These are phyloP conservation scores for Dimargaris cristalligena DNA, from an alignment of 192 early-diverging fungal genomes.

Conservation along the genomic window DNA sequence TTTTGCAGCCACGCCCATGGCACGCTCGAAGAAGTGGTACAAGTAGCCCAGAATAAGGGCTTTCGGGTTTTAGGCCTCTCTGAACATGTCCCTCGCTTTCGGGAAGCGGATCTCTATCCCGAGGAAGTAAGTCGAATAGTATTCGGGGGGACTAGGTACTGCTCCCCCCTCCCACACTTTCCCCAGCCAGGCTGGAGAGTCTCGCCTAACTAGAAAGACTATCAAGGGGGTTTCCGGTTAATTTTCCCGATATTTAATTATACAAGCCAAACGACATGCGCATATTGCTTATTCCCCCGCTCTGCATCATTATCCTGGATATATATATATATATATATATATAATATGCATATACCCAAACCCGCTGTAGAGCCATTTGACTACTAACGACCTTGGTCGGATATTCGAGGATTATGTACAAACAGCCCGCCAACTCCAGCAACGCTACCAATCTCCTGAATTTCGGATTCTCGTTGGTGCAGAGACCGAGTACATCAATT, in stretches of 20 bases:
- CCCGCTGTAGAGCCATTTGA: slow-evolving; percentile 37
- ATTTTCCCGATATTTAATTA: neutral
- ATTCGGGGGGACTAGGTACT: no score
- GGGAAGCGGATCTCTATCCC: slow-evolving; percentile 69
- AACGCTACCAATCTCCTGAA: slow-evolving; percentile 29
- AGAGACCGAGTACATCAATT: slow-evolving; percentile 77
- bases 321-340: neutral
- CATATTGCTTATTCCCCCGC: neutral
- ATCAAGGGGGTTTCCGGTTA: neutral
- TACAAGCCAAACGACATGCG: neutral
- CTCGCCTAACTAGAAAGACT: neutral
- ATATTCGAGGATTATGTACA: slow-evolving; percentile 50
- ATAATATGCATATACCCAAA: neutral
- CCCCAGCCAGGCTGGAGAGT: no score
- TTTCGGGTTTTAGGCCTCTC: slow-evolving; percentile 70
- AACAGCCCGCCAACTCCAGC: slow-evolving; percentile 55
- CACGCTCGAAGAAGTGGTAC: slow-evolving; percentile 61
- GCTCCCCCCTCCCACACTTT: no score
- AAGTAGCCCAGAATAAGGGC: slow-evolving; percentile 46
- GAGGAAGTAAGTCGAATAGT: slow-evolving; percentile 64
- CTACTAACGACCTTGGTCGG: slow-evolving; percentile 36
- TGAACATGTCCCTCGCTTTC: slow-evolving; percentile 82
- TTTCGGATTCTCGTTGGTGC: slow-evolving; percentile 66
- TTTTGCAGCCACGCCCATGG: slow-evolving; percentile 89
- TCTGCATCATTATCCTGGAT: neutral